Evolutionary conservation across 1,139 yeast genomes (phyloP).

Genomic region (Kodamaea alishanica): DNA sequence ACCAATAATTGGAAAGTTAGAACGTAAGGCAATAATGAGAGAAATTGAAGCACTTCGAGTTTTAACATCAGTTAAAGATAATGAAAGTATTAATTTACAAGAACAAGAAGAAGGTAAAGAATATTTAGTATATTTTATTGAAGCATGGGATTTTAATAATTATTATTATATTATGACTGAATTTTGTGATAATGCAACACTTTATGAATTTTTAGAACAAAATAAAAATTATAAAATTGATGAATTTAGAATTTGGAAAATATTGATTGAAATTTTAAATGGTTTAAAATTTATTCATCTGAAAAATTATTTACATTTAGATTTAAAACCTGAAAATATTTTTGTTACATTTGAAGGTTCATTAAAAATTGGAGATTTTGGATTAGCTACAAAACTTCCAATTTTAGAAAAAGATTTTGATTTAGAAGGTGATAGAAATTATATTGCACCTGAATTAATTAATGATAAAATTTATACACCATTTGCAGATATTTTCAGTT

Average conservation of each 20-base stretch:
- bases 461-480: conserved; percentile 79
- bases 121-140: conserved; percentile 71
- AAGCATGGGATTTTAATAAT: conserved; percentile 79
- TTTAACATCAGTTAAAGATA: conserved; percentile 41
- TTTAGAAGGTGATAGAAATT: conserved; percentile 95
- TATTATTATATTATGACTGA: conserved; percentile 91
- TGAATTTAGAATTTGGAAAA: conserved; percentile 98
- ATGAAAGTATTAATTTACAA: conserved; percentile 29
- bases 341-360: conserved; percentile 93
- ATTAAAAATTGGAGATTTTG: conserved; percentile 81
- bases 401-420: conserved; percentile 62
- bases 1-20: conserved; percentile 41
- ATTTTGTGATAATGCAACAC: conserved; percentile 89
- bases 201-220: conserved; percentile 75
- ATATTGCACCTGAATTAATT: conserved; percentile 94
- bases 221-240: conserved; percentile 74
- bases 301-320: conserved; percentile 74
- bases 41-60: conserved; percentile 45
- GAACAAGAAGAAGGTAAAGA: conserved; percentile 77
- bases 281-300: conserved; percentile 83
- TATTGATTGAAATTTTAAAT: conserved; percentile 70
- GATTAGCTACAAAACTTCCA: conserved; percentile 54
- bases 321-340: conserved; percentile 91
- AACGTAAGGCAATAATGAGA: conserved; percentile 33
- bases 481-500: conserved; percentile 90